A percentile compares a stretch with the other conserved stretches of the same genome.
Conservation (phyloP, 1,284 basidiomycete species). For the Caloboletus inedulis region DNA sequence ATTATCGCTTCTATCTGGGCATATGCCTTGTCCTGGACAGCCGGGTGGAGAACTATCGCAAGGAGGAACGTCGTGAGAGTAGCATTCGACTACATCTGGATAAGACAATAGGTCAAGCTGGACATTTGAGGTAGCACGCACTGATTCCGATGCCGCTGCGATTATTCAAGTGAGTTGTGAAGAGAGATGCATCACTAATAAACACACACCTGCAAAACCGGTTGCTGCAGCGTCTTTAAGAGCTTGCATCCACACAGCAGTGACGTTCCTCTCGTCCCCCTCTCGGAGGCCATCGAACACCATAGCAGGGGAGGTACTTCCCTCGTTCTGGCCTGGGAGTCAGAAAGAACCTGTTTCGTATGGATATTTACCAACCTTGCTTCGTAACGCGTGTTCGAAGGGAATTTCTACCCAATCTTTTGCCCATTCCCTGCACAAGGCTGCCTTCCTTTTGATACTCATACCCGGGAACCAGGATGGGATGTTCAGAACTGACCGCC, state of each 20-base stretch:
- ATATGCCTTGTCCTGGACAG: constrained; percentile 30
- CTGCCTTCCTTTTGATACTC: constrained; percentile 12
- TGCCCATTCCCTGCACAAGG: constrained; percentile 1
- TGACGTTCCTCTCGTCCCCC: background rate
- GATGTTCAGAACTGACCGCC: constrained; percentile 10
- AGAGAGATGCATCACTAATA: background rate
- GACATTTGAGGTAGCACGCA: background rate
- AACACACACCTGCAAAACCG: constrained; percentile 8
- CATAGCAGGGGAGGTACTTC: constrained; percentile 16
- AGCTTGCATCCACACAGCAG: background rate
- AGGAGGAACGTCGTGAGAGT: constrained; percentile 29
- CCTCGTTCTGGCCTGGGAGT: constrained; percentile 1
- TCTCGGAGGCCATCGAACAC: constrained; percentile 15
- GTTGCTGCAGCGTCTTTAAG: constrained; percentile 17
- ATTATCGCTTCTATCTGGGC: constrained; percentile 32
- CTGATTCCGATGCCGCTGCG: constrained; percentile 12
- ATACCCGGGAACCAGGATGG: constrained; percentile 20
- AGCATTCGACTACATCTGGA: constrained; percentile 8
- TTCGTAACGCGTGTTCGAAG: constrained; percentile 13
- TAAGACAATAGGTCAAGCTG: background rate
- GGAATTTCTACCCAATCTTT: constrained; percentile 13
- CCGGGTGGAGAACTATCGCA: constrained; percentile 34
- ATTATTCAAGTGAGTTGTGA: background rate
- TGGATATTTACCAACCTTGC: constrained; percentile 2
- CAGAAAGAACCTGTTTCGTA: background rate